Base-by-base conservation (phyloP, 371 early-diverging fungal species). In the Mucor velutinosus region DNA sequence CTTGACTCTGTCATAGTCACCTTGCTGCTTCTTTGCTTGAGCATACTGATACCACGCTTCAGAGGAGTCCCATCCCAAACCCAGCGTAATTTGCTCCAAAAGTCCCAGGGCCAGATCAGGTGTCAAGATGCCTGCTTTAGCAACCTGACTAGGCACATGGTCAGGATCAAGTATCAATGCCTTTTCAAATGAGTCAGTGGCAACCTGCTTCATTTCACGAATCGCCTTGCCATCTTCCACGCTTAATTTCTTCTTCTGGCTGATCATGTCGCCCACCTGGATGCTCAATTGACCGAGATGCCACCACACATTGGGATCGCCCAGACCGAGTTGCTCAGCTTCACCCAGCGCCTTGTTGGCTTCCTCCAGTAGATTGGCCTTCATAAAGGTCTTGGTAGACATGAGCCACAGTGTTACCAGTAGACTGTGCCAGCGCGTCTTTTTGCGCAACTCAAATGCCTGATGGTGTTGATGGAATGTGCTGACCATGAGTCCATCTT, bases 271-370 rank as follows among this genome's bases (percentile, higher is more conserved):
- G 15, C 56, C 53, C 37, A 82, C 83, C 15, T 71, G 73, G 4
- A 82, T 43, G 17, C 77, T 75, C 25, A 87, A 66, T 8, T 80
- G 63, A 8, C 87, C 90, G 3, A 87, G 63, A 67, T 86, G 85
- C 60, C 81, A 78, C 88, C 89, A 90, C 1, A 88, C 84, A 33
- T 60, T 55, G 0, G 77, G 74, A 71, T 87, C 87, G 10, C 83
- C 78, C 37, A 81, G 60, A 32, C 82, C 81, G 17, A 81, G 65
- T 8, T 82, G 72, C 55, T 90, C 87, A 0, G 90, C 91, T 65
- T 89, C 90, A 45, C 87, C 72, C n/a, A 88, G 70, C 0, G 90
- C 89, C 35, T 84, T 81, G 47, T 75, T 70, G 0, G 90, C 89
- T 62, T 91, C 91, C 3, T 88, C 89, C 33, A 85, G 69, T 19